Conservation (phyloP, 306 rosid species). For the Acmispon strigosus region DNA sequence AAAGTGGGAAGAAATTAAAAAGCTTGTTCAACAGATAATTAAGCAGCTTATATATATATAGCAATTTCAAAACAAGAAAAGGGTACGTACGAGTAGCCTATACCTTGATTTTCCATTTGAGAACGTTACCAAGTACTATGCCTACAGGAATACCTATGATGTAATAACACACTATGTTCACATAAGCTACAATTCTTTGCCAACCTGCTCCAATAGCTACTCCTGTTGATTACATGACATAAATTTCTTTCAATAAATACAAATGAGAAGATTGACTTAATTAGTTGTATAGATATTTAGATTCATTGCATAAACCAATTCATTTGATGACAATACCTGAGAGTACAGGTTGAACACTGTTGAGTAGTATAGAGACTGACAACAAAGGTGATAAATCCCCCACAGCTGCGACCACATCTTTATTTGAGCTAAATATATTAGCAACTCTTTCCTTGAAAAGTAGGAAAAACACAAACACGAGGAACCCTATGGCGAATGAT, state of each 20-base stretch:
- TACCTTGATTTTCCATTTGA: slow-evolving; percentile 35
- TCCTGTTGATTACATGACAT: slow-evolving; percentile 10
- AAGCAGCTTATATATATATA: no score
- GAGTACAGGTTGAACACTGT: slow-evolving; percentile 55
- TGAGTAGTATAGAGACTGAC: slow-evolving; percentile 37
- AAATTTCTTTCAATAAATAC: no score
- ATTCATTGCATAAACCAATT: no score
- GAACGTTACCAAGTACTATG: slow-evolving; percentile 17
- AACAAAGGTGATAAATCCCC: slow-evolving; percentile 43
- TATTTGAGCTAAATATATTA: slow-evolving; percentile 30
- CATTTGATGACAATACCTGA: slow-evolving; percentile 6
- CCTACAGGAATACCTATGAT: slow-evolving; percentile 41
- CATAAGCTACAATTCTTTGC: slow-evolving; percentile 38
- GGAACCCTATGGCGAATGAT: slow-evolving; percentile 30
- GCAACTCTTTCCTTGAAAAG: slow-evolving; percentile 32
- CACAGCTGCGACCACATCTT: slow-evolving; percentile 32
- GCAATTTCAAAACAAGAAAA: background rate
- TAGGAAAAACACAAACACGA: slow-evolving; percentile 36
- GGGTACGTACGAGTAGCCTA: background rate
- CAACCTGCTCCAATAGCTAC: slow-evolving; percentile 53
- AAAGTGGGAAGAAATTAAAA: background rate
- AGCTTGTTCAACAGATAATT: background rate
- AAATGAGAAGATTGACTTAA: no score
- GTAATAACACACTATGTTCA: slow-evolving; percentile 41
- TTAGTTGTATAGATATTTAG: no score